A percentile compares a stretch with the other conserved stretches of the same genome.
Conservation (phyloP, 176 grass and related monocot genomes). For the Triticum timopheevii region DNA sequence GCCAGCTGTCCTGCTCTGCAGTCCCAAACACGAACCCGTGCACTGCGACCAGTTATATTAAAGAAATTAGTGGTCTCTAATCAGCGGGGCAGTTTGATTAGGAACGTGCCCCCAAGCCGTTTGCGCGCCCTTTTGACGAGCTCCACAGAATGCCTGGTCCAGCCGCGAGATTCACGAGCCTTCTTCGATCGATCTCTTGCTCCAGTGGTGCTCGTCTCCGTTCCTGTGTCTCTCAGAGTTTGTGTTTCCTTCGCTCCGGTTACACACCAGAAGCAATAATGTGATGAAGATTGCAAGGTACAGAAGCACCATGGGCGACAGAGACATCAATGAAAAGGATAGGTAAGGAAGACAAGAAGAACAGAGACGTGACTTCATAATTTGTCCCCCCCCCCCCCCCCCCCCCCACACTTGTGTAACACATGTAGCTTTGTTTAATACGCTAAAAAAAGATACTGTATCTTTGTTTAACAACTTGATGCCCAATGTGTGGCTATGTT, state of each 20-base stretch:
- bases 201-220: no score
- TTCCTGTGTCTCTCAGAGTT: background rate
- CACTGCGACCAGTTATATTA: background rate
- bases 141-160: background rate
- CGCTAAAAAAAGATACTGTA: background rate
- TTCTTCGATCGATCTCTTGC: background rate
- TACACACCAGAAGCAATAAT: no score
- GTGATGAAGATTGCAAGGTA: no score
- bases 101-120: background rate
- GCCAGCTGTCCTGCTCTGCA: background rate
- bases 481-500: background rate
- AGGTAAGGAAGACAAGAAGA: background rate
- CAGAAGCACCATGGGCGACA: background rate
- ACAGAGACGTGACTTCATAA: background rate
- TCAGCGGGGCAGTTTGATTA: background rate
- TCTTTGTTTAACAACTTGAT: background rate
- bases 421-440: background rate
- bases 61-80: background rate
- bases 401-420: background rate
- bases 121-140: background rate
- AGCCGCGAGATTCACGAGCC: conserved; percentile 19
- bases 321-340: background rate
- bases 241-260: background rate
- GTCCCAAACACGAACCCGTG: background rate
- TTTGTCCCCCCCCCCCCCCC: no score